Evolutionary conservation across 1,284 basidiomycete genomes (phyloP).

Genomic region (Ceratobasidium sp.): DNA sequence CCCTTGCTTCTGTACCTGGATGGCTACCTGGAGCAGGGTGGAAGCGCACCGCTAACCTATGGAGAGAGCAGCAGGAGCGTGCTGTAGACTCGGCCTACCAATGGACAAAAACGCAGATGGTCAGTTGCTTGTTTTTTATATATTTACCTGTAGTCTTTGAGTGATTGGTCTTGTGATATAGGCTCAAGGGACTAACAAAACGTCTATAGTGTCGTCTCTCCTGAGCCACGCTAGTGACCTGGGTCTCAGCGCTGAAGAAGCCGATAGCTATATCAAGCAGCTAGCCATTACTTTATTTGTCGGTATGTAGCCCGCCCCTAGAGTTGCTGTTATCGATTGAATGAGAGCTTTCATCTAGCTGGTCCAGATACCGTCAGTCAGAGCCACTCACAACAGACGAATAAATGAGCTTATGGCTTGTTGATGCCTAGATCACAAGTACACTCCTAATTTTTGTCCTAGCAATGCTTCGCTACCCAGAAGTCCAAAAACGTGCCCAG

Average conservation of each 20-base stretch:
- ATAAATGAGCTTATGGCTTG: not conserved
- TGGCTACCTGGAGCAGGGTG: slow-evolving; percentile 60
- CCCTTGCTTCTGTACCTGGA: slow-evolving; percentile 50
- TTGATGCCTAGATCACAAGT: not conserved
- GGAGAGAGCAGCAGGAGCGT: slow-evolving; percentile 45
- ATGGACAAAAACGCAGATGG: slow-evolving; percentile 28
- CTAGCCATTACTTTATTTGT: slow-evolving; percentile 8
- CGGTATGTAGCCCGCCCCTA: not conserved
- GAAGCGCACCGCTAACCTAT: slow-evolving; percentile 57
- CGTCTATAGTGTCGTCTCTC: not conserved
- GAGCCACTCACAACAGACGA: not conserved
- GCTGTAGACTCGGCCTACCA: not conserved
- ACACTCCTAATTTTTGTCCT: slow-evolving; percentile 3
- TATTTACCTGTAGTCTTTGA: not conserved
- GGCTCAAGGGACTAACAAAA: not conserved
- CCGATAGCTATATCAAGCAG: slow-evolving; percentile 17
- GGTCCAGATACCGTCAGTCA: not conserved
- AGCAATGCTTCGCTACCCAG: slow-evolving; percentile 36
- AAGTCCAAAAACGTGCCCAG: slow-evolving; percentile 27
- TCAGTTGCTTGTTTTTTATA: not conserved
- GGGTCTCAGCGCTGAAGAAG: not conserved
- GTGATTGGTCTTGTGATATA: not conserved
- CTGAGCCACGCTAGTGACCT: not conserved
- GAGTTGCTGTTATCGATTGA: not conserved
- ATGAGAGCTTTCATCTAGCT: not conserved